Percentiles rank a stretch among this genome's conserved stretches.
Evolutionary conservation across 352 stramenopile species (phyloP).

Genomic region (Globisporangium lucens): DNA sequence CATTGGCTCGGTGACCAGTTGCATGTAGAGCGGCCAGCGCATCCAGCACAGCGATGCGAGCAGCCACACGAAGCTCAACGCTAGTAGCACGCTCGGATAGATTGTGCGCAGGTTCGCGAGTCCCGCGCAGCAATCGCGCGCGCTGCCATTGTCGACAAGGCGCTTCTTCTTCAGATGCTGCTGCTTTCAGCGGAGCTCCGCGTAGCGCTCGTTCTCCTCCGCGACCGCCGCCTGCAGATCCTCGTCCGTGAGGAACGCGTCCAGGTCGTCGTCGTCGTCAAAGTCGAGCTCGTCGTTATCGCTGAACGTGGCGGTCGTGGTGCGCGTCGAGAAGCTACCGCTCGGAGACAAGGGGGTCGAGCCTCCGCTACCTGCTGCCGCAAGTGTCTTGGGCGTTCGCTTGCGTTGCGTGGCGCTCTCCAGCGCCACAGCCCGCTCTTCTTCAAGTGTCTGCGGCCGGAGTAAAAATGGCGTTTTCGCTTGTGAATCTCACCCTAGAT

Average conservation of each 20-base stretch:
- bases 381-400: conserved; percentile 1
- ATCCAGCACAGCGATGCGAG: conserved; percentile 41
- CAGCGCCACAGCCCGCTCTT: not conserved
- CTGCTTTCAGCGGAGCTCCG: conserved; percentile 8
- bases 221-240: conserved; percentile 11
- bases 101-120: not conserved
- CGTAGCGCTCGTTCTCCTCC: conserved; percentile 13
- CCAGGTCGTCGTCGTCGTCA: conserved; percentile 14
- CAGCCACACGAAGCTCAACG: conserved; percentile 27
- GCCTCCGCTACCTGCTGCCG: not conserved
- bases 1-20: conserved; percentile 25
- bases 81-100: conserved; percentile 9
- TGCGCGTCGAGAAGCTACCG: conserved; percentile 9
- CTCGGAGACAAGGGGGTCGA: not conserved
- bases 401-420: conserved; percentile 18
- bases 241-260: conserved; percentile 15
- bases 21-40: conserved; percentile 46
- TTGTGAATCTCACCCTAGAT: no score
- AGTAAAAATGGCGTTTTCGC: no score
- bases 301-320: conserved; percentile 10
- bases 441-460: not conserved
- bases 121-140: not conserved
- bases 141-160: not conserved
- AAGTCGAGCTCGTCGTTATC: conserved; percentile 1
- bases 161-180: conserved; percentile 11